Conservation (phyloP, 371 early-diverging fungal genomes). For the Circinella minor region DNA sequence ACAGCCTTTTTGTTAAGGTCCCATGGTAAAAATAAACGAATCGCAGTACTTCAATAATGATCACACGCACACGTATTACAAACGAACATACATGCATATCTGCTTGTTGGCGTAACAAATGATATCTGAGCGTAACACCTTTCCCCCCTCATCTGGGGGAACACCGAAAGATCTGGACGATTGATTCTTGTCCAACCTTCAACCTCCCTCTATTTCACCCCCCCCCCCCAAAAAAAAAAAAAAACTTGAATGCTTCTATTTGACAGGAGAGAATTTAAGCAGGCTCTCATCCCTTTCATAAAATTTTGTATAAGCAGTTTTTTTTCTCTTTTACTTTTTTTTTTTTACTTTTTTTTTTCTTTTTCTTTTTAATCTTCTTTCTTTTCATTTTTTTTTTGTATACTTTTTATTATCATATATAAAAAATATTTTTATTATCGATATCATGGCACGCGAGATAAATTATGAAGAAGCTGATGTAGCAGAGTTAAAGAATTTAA, state of each 20-base stretch:
- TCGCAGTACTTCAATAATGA: not conserved
- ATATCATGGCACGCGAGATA: not conserved
- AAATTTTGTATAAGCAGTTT: too few relatives aligned
- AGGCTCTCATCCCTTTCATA: too few relatives aligned
- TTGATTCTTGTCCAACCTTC: not conserved
- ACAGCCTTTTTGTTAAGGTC: not conserved
- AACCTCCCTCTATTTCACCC: too few relatives aligned
- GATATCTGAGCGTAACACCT: not conserved
- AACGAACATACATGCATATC: not conserved
- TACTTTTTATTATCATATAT: not conserved
- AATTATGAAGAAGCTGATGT: slow-evolving; percentile 4
- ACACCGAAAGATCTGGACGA: slow-evolving; percentile 7
- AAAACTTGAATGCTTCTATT: too few relatives aligned
- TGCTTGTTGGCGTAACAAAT: too few relatives aligned
- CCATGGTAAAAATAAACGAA: slow-evolving; percentile 4
- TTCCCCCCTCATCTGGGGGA: not conserved
- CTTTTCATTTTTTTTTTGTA: not conserved
- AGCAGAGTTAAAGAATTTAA: slow-evolving; percentile 8
- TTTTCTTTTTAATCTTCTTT: not conserved
- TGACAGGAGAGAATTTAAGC: too few relatives aligned
- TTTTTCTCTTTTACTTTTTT: not conserved
- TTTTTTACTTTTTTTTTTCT: not conserved
- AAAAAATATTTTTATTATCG: too few relatives aligned
- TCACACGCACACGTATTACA: not conserved
- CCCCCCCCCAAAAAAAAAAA: too few relatives aligned